Conservation (phyloP, 495 filamentous ascomycete species). For the Cetradonia linearis region DNA sequence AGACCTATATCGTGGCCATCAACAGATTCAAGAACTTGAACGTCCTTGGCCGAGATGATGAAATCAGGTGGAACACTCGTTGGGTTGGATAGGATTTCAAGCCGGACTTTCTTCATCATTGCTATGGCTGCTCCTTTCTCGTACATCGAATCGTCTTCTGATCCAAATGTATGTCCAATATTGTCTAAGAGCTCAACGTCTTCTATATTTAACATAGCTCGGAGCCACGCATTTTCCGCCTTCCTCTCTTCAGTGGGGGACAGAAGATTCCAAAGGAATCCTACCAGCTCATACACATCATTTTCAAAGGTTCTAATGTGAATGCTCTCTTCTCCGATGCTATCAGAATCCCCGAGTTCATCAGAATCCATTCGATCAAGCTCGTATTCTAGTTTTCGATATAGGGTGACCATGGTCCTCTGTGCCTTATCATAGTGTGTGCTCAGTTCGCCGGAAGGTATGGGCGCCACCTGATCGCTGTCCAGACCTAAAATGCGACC, state of each 20-base stretch:
- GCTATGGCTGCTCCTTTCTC: constrained; percentile 1
- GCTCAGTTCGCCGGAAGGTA: background rate
- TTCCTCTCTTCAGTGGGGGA: background rate
- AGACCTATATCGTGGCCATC: background rate
- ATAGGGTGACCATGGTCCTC: background rate
- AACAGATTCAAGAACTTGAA: background rate
- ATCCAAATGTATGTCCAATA: background rate
- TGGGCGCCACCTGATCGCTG: background rate
- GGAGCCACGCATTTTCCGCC: background rate
- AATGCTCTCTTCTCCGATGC: background rate
- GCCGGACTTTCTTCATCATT: background rate
- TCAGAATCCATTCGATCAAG: background rate
- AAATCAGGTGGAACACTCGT: background rate
- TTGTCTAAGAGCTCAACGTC: background rate
- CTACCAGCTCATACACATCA: background rate
- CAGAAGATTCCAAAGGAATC: background rate
- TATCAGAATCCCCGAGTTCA: background rate
- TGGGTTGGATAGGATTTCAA: background rate
- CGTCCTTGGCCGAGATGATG: background rate
- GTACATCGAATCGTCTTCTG: constrained; percentile 1
- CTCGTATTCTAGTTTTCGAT: background rate
- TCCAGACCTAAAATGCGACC: background rate
- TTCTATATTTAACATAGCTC: background rate
- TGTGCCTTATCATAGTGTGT: background rate
- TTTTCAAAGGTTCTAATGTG: background rate